Base-by-base conservation (phyloP, 2,329 filamentous ascomycete species). In the Penicillium sp. region DNA sequence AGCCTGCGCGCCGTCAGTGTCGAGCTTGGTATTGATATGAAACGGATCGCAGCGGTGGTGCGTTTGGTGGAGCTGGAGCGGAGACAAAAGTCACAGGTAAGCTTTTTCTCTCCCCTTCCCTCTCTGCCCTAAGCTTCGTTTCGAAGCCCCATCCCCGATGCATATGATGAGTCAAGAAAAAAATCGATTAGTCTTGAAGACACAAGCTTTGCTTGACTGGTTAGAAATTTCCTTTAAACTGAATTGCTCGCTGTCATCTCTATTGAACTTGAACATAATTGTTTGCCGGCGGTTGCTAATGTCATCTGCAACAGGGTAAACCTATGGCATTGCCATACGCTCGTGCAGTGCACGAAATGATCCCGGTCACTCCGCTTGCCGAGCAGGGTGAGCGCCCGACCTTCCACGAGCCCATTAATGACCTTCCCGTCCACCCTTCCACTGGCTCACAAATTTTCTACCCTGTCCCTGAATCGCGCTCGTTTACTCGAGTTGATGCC, bases 121-220 rank as follows among this genome's bases (percentile, higher is more conserved):
- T 39, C 35, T 11, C 21, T 41, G 26, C 14, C 21, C 22, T 37
- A 7, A 6, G 29, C n/a, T 14, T 24, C 21, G 14, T 24, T 19
- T 22, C 16, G 39, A 41, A 41, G 39, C 22, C 39, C 39, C 14
- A n/a, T 27, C 33, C 52, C 60, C 46, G 48, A 51, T 48, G 55
- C 56, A 66, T 61, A 80, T 89, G 87, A 90, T 90, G 87, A 90
- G 84, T 81, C 78, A 85, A 83, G 75, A 80, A 84, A 86, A 53
- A 87, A 86, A 85, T 86, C 93, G 93, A 97, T 98, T 96, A 97
- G 93, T 98, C 93, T 96, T 96, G 83, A 97, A 96, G 93, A 98
- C 93, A 87, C 76, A 80, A 74, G 68, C 64, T 63, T 59, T 55
- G 66, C 65, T 70, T 70, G 70, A 86, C 74, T 97, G 77, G 68